These are phyloP conservation scores for Beta lomatogona DNA, from an alignment of 179 eudicot genomes.

Conservation along the genomic window DNA sequence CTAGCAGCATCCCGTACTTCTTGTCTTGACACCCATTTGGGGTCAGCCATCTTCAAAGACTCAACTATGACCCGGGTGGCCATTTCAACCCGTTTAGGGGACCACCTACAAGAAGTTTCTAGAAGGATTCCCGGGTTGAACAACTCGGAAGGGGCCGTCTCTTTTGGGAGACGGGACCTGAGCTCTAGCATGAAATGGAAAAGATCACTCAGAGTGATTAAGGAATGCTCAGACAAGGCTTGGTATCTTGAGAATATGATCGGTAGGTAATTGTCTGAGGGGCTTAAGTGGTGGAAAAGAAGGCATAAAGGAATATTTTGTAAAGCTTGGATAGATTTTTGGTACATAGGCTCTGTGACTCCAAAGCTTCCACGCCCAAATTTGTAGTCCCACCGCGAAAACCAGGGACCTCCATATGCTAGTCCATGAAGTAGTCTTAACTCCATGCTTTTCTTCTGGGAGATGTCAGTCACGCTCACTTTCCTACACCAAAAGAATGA, in stretches of 20 bases:
- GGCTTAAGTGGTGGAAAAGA: constrained; percentile 40
- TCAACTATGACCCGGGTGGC: constrained; percentile 78
- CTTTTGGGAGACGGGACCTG: constrained; percentile 51
- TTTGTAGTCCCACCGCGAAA: constrained; percentile 77
- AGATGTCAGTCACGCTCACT: constrained; percentile 72
- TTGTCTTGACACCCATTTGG: constrained; percentile 76
- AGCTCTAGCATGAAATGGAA: constrained; percentile 76
- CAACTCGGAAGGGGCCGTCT: constrained; percentile 33
- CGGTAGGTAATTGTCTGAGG: constrained; percentile 46
- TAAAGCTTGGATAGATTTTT: constrained; percentile 73
- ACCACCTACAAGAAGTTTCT: constrained; percentile 61
- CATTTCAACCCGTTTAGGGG: constrained; percentile 56
- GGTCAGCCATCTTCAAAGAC: constrained; percentile 66
- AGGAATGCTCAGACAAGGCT: constrained; percentile 66
- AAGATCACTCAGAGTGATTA: constrained; percentile 64
- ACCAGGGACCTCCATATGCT: constrained; percentile 90
- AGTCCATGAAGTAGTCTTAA: constrained; percentile 77
- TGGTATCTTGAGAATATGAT: constrained; percentile 66
- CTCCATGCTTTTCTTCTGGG: constrained; percentile 82
- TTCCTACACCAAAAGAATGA: constrained; percentile 45
- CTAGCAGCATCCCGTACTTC: constrained; percentile 91
- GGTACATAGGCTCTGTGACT: constrained; percentile 65
- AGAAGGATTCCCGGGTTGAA: constrained; percentile 45
- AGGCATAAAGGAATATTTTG: constrained; percentile 64
- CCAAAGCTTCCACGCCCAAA: constrained; percentile 89